Evolutionary conservation across 2,329 filamentous ascomycete species (phyloP).

Genomic region (Onygenales sp.): DNA sequence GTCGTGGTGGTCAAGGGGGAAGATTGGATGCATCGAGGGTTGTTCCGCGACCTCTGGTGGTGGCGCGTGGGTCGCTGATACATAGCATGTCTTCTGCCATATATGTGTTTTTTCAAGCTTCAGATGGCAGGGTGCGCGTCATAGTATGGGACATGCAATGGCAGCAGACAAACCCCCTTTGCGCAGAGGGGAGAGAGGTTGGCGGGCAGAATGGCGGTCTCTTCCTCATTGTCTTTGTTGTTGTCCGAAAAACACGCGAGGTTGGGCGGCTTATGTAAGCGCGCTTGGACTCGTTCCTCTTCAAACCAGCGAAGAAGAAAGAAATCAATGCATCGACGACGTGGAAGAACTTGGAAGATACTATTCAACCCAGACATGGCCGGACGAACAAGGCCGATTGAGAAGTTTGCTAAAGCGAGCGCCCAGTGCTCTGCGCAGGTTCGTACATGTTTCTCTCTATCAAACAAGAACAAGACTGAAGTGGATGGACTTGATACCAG

Average conservation of each 20-base stretch:
- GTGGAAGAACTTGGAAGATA: not conserved
- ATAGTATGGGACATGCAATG: too few relatives aligned
- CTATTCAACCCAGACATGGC: slow-evolving; percentile 24
- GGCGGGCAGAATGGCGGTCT: too few relatives aligned
- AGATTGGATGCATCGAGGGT: slow-evolving; percentile 42
- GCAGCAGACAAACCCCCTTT: too few relatives aligned
- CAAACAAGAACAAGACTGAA: not conserved
- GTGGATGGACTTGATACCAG: slow-evolving; percentile 37
- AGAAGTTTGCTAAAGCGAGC: slow-evolving; percentile 57
- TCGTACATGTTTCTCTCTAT: slow-evolving; percentile 11
- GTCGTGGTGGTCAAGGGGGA: slow-evolving; percentile 25
- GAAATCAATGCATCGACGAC: not conserved
- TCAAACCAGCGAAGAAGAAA: not conserved
- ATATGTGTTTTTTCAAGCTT: too few relatives aligned
- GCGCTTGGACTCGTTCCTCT: not conserved
- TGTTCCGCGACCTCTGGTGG: slow-evolving; percentile 28
- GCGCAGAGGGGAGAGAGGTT: too few relatives aligned
- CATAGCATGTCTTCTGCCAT: slow-evolving; percentile 18
- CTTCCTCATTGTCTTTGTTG: not conserved
- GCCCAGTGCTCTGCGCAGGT: slow-evolving; percentile 60
- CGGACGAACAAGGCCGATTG: slow-evolving; percentile 51
- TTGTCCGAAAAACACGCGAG: not conserved
- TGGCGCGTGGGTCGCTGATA: slow-evolving; percentile 34
- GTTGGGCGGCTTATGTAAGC: not conserved
- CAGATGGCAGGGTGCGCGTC: too few relatives aligned